Evolutionary conservation across 371 early-diverging fungal species (phyloP), one percentile per base, ranked within the genome.

Genomic region (Syncephalastrum racemosum): DNA sequence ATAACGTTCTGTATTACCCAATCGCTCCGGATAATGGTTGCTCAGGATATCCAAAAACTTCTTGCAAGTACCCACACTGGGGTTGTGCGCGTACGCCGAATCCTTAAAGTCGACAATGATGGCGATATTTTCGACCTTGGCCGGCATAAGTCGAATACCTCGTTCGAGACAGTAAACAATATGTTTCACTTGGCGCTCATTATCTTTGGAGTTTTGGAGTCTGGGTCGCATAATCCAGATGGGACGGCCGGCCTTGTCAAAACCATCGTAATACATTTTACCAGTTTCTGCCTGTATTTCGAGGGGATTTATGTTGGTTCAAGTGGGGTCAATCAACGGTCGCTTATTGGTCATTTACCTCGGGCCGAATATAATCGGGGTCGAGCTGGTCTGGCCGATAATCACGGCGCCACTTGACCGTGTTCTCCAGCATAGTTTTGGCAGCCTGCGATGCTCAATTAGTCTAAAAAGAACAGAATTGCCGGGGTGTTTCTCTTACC

Each of bases 11-110:
- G 36, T 31, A 31, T 53, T 67, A 52, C 85, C 81, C 44, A 93
- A 70, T 23, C 91, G 80, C 68, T 95, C 96, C 3, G 94, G 94
- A 62, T 95, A 96, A 68, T 96, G 97, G 36, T 81, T 81, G 20
- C 83, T 84, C 10, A 96, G 70, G 22, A 92, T 83, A 48, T 84
- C 70, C 67, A 94, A 73, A 46, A 94, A 91, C 53, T 90, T 83
- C 45, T 86, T 82, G 4, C 94, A 84, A 4, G 91, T 85, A 6
- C 78, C 74, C 0, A 90, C 66, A 4, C 91, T 88, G 19, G 90
- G 85, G 22, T 88, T 81, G 39, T 83, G 89, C 42, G 83, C 67
- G 61, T 89, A 75, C 36, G 86, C 73, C 22, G 88, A 71, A 54
- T 85, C 82, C 16, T 87, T 85, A 55, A 88, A 92, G 60, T 96